phyloP scores from a whole-genome alignment of 2,329 filamentous ascomycete genomes.

The Trichothecium sympodiale region DNA sequence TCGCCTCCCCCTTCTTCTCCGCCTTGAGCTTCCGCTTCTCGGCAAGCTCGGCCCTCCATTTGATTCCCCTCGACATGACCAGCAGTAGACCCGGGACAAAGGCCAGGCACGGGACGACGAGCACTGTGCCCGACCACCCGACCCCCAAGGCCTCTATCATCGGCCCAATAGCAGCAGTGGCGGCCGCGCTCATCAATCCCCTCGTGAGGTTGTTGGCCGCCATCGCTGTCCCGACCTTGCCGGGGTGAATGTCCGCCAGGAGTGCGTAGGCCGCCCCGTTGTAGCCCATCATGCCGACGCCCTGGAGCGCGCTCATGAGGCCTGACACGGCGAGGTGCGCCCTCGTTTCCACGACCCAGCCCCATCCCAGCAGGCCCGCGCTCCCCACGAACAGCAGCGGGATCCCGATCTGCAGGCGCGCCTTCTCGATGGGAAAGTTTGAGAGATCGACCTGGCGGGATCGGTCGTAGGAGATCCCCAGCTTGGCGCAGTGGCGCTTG shows the following conservation, averaged over 20 bases:
- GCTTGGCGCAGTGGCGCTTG: conserved; percentile 38
- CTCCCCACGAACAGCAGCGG: conserved; percentile 34
- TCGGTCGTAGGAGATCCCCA: conserved; percentile 37
- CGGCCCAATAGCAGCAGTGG: conserved; percentile 12
- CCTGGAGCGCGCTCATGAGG: conserved; percentile 27
- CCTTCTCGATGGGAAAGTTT: conserved; percentile 39
- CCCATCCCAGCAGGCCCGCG: conserved; percentile 28
- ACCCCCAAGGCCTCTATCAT: too few species aligned
- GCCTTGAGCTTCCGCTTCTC: too few species aligned
- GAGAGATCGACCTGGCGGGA: conserved; percentile 21
- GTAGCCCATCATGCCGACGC: conserved; percentile 30
- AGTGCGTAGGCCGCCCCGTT: conserved; percentile 34
- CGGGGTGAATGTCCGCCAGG: conserved; percentile 36
- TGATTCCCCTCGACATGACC: not conserved
- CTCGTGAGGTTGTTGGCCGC: conserved; percentile 37
- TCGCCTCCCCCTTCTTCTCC: too few species aligned
- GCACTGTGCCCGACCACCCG: too few species aligned
- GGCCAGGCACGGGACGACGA: not conserved
- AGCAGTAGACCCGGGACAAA: not conserved
- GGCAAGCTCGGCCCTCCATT: not conserved
- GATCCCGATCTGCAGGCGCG: conserved; percentile 22
- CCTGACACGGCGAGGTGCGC: conserved; percentile 25
- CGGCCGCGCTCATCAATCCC: conserved; percentile 34
- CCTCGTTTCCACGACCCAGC: conserved; percentile 25
- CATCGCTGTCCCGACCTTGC: conserved; percentile 31